These are phyloP conservation scores for Carex parvula DNA, from an alignment of 176 grass and related monocot species.

Conservation along the genomic window DNA sequence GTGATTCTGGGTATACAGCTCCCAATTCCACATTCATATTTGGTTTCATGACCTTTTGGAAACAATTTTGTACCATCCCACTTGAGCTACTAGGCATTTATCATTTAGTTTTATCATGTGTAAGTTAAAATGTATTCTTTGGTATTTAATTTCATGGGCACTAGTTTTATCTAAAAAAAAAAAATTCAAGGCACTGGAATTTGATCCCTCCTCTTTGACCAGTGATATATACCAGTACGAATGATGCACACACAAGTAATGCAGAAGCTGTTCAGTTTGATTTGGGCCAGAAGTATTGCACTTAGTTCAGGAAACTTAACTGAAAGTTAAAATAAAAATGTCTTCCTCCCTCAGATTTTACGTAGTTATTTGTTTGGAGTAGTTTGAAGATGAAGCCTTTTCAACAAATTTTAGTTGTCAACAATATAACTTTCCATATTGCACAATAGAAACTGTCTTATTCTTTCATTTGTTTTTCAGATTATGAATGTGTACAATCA, in stretches of 20 bases:
- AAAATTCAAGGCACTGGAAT: not conserved
- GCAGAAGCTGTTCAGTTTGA: not conserved
- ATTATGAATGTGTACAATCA: conserved; percentile 97
- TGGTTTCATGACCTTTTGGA: not conserved
- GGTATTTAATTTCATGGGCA: not conserved
- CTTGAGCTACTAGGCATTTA: not conserved
- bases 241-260: not conserved
- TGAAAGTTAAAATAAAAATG: not conserved
- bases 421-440: not conserved
- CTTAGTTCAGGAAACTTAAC: not conserved
- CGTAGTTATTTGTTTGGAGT: not conserved
- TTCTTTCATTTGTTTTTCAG: conserved; percentile 44
- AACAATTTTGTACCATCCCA: not conserved
- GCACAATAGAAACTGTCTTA: not conserved
- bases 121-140: not conserved
- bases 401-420: not conserved
- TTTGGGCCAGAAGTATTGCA: not conserved
- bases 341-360: not conserved
- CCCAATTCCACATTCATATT: not conserved
- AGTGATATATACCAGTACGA: not conserved
- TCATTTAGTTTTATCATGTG: not conserved
- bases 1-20: not conserved
- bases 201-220: not conserved
- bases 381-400: not conserved
- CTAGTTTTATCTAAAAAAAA: too few species aligned